Evolutionary conservation across 176 grass and related monocot species (phyloP), one percentile per base, ranked within the genome.

Genomic region (Triticum dicoccoides): DNA sequence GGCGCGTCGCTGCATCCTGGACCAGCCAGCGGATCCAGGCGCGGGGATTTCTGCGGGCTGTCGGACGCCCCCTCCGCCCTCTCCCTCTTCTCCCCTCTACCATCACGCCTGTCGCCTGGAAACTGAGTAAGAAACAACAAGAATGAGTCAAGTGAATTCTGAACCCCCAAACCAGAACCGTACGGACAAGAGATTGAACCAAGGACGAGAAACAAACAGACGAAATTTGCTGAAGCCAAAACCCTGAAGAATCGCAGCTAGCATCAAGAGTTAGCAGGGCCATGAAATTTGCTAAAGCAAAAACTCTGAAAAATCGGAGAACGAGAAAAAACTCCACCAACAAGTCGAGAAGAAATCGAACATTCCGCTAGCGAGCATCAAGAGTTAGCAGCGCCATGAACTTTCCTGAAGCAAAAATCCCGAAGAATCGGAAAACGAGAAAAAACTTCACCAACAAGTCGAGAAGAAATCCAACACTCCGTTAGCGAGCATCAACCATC

Each of bases 101-200:
- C 88, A 88, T 93, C 85, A 56, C 82, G 80, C 17, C 58, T 61
- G 61, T 34, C 82, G 80, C n/a, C 58, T 62, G 67, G 78, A 72
- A 67, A 6, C 30, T 69, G 11, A 47, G 45, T 12, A 70, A 59
- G 72, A 87, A 80, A 27, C 39, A 11, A 18, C n/a, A 25, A n/a
- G 33, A 44, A 82, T 73, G 44, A 61, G 30, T 27, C 23, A 39
- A 38, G 5, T 52, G 49, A 52, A 52, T 52, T 52, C 11, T 76
- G 6, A 76, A 39, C 13, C 44, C 13, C 54, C 11, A 44, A 44
- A 17, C 44, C 27, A 54, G 10, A 56, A 56, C n/a, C 4, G 3
- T 4, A 14, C 6, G 64, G 29, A 17, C 17, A 11, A 14, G n/a
- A 47, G 38, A 33, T 33, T 33, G 32, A 33, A 33, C 32, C 33